These are phyloP conservation scores for Aspergillus vadensis DNA, from an alignment of 2,329 filamentous ascomycete species.

Conservation along the genomic window DNA sequence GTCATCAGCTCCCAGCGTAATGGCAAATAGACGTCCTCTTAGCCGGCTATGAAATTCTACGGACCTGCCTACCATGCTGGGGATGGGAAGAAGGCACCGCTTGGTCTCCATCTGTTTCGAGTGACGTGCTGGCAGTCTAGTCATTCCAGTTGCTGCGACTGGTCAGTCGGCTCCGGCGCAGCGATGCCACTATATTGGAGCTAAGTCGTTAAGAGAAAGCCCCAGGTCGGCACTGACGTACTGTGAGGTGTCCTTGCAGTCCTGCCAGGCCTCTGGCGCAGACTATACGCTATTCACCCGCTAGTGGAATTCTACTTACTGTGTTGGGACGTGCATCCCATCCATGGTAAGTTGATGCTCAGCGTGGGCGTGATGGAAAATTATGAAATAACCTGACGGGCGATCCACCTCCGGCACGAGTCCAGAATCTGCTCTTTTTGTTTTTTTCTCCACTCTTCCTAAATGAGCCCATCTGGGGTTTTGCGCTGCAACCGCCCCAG, in stretches of 20 bases:
- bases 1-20: slow-evolving; percentile 23
- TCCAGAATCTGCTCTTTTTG: slow-evolving; percentile 14
- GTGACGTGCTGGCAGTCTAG: slow-evolving; percentile 20
- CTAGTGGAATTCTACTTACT: slow-evolving; percentile 6
- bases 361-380: not conserved
- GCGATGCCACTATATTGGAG: slow-evolving; percentile 18
- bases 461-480: slow-evolving; percentile 29
- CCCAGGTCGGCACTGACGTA: slow-evolving; percentile 25
- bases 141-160: slow-evolving; percentile 18
- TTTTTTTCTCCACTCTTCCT: slow-evolving; percentile 5
- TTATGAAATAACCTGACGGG: not conserved
- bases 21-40: slow-evolving; percentile 12
- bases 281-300: not conserved
- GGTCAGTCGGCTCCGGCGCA: slow-evolving; percentile 18
- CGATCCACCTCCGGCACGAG: slow-evolving; percentile 14
- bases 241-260: slow-evolving; percentile 23
- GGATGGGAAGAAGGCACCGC: slow-evolving; percentile 4
- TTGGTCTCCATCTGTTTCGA: slow-evolving; percentile 14
- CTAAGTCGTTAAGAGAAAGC: slow-evolving; percentile 19
- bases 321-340: slow-evolving; percentile 2
- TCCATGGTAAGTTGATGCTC: not conserved
- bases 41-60: slow-evolving; percentile 15
- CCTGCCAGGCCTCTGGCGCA: slow-evolving; percentile 15
- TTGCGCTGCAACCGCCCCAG: slow-evolving; percentile 39
- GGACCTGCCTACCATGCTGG: slow-evolving; percentile 8